Percentiles rank a stretch among this genome's conserved stretches.
phyloP scores from a whole-genome alignment of 768 basidiomycete genomes.

The Glaciozyma martinii region DNA sequence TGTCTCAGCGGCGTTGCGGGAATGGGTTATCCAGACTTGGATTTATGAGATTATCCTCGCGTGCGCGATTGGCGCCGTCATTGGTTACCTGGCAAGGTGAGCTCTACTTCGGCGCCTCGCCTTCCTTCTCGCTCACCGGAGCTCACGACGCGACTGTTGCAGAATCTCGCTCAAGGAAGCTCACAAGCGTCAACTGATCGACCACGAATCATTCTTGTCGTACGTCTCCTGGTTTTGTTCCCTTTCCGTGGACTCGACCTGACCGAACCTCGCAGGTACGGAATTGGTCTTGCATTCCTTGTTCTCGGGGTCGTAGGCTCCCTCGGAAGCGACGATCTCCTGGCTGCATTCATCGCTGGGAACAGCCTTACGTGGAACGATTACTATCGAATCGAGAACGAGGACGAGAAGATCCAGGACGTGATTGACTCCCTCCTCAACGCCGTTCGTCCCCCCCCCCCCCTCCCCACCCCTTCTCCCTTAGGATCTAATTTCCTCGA shows the following conservation, averaged over 20 bases:
- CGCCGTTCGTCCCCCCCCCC: not conserved
- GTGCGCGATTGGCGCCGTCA: conserved; percentile 38
- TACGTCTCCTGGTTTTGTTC: conserved; percentile 30
- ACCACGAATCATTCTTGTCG: conserved; percentile 42
- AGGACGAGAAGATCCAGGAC: conserved; percentile 35
- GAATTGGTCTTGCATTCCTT: conserved; percentile 30
- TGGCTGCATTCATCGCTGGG: conserved; percentile 40
- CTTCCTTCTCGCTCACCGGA: no score
- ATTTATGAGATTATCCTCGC: conserved; percentile 42
- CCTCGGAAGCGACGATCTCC: conserved; percentile 43
- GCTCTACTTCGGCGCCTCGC: no score
- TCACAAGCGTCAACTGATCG: conserved; percentile 37
- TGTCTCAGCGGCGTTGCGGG: conserved; percentile 37
- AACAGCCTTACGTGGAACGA: conserved; percentile 30
- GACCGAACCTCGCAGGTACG: conserved; percentile 10
- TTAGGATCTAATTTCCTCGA: conserved; percentile 13
- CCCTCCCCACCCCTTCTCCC: not conserved
- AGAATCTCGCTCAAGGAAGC: conserved; percentile 38
- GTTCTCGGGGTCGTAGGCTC: conserved; percentile 39
- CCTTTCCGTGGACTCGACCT: not conserved
- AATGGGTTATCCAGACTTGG: conserved; percentile 38
- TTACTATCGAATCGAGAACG: conserved; percentile 22
- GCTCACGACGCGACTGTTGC: not conserved
- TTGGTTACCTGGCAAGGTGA: conserved; percentile 39
- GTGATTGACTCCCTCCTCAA: conserved; percentile 25